A percentile compares a stretch with the other conserved stretches of the same genome.
These are phyloP conservation scores for Coelastrella sp. DNA, from an alignment of 139 green algal genomes.

Conservation along the genomic window DNA sequence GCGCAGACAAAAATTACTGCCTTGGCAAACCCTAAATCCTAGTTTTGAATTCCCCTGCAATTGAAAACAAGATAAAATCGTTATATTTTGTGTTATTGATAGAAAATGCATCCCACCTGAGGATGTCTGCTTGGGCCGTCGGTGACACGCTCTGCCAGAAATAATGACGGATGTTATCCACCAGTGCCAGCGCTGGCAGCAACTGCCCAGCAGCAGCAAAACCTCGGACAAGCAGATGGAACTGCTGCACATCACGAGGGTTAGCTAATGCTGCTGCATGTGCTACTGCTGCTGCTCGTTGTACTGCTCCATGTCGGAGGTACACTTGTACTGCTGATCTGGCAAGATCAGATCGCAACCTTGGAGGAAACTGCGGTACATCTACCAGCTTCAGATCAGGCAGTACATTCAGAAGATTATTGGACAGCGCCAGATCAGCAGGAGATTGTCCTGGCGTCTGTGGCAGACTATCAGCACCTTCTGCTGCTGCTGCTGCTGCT, in stretches of 20 bases:
- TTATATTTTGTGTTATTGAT: no score
- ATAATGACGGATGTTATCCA: neutral
- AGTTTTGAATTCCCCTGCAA: no score
- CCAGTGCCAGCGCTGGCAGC: constrained; percentile 2
- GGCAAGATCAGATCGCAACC: neutral
- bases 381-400: neutral
- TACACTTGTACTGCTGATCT: constrained; percentile 23
- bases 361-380: constrained; percentile 19
- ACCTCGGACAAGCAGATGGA: constrained; percentile 16
- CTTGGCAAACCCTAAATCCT: no score
- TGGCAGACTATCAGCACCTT: no score
- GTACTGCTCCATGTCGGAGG: neutral
- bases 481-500: no score
- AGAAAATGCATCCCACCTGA: neutral
- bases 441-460: neutral
- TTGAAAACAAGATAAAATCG: neutral
- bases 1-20: no score
- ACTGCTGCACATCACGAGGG: constrained; percentile 21
- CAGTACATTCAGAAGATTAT: neutral
- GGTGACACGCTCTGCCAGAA: constrained; percentile 5
- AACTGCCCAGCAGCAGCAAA: constrained; percentile 13
- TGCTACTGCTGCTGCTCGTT: constrained; percentile 20
- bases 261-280: constrained; percentile 22
- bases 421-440: neutral
- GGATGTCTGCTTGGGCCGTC: constrained; percentile 4